A percentile compares a stretch with the other conserved stretches of the same genome.
phyloP scores from a whole-genome alignment of 305 asterid genomes.

The Fraxinus platypoda region DNA sequence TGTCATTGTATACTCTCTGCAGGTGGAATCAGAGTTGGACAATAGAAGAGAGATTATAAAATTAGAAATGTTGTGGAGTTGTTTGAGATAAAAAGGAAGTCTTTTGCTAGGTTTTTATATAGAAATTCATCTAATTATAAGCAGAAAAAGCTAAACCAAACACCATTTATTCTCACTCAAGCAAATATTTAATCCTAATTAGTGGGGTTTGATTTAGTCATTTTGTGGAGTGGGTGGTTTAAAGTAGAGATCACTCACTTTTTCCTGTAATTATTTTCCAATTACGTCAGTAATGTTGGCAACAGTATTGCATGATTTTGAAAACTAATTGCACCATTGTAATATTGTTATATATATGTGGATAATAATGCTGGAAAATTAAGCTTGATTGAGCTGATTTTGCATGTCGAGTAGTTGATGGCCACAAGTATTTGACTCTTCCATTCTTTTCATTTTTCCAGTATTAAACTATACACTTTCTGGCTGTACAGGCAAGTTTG shows the following conservation, averaged over 20 bases:
- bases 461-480: neutral
- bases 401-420: neutral
- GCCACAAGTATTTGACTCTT: neutral
- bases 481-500: neutral
- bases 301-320: neutral
- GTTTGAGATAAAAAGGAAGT: constrained; percentile 14
- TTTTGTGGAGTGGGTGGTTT: constrained; percentile 52
- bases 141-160: constrained; percentile 24
- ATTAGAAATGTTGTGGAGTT: neutral
- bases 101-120: constrained; percentile 2
- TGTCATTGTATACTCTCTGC: neutral
- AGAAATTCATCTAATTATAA: neutral
- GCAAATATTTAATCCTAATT: constrained; percentile 10
- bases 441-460: neutral
- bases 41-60: neutral
- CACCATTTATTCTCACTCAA: neutral
- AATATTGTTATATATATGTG: too few species aligned
- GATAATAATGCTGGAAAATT: neutral
- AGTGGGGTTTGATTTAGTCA: constrained; percentile 29
- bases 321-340: neutral
- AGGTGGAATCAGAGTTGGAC: neutral
- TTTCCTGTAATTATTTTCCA: neutral
- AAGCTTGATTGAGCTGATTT: neutral
- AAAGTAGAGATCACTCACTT: neutral
- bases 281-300: constrained; percentile 19